phyloP scores from a whole-genome alignment of 257 asterid species.

The Solanum sitiens region DNA sequence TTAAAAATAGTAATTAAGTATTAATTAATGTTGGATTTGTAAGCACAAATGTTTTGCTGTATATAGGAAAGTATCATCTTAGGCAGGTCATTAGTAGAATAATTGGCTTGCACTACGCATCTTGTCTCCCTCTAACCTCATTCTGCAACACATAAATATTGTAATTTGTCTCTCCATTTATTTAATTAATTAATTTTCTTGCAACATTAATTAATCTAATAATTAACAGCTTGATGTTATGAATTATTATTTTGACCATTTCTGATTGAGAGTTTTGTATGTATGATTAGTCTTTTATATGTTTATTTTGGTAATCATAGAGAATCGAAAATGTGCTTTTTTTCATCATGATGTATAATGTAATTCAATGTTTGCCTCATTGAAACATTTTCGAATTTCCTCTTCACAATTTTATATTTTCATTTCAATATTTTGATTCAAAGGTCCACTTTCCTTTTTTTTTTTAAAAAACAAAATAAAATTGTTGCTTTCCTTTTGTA shows the following conservation, averaged over 20 bases:
- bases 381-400: background rate
- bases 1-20: background rate
- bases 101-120: background rate
- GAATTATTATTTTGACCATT: background rate
- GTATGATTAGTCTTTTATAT: background rate
- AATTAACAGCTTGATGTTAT: background rate
- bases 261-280: background rate
- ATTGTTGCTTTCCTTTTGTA: background rate
- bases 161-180: background rate
- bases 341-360: background rate
- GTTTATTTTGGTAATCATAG: background rate
- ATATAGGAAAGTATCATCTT: background rate
- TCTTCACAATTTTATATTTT: background rate
- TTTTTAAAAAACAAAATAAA: rapidly evolving
- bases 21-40: background rate
- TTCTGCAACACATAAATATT: background rate
- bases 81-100: background rate
- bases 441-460: background rate
- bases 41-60: background rate
- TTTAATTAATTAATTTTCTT: background rate
- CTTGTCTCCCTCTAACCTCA: background rate
- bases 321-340: background rate
- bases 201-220: background rate
- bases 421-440: background rate
- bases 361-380: background rate